A percentile compares a stretch with the other conserved stretches of the same genome.
phyloP scores from a whole-genome alignment of 2,329 filamentous ascomycete species.

The Fusarium palustre region DNA sequence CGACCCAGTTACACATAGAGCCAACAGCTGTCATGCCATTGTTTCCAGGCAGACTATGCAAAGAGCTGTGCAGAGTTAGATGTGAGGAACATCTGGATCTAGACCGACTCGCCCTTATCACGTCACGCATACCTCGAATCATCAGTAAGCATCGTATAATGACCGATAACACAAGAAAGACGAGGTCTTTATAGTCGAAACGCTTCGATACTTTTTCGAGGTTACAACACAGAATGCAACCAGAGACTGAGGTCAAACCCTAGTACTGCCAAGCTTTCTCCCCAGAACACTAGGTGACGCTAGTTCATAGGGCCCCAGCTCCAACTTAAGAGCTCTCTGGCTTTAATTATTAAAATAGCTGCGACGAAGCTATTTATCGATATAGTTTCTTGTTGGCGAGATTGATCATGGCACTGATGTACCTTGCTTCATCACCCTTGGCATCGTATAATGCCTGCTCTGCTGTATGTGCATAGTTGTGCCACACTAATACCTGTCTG shows the following conservation, averaged over 20 bases:
- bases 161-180: background rate
- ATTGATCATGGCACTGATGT: background rate
- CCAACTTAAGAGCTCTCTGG: constrained; percentile 22
- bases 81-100: constrained; percentile 16
- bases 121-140: background rate
- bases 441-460: constrained; percentile 6
- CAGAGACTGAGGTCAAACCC: constrained; percentile 20
- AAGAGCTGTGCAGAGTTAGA: constrained; percentile 14
- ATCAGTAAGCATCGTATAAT: background rate
- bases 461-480: background rate
- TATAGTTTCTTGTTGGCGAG: background rate
- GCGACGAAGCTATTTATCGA: constrained; percentile 1
- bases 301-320: constrained; percentile 25
- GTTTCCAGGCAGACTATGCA: background rate
- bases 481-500: constrained; percentile 2
- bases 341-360: constrained; percentile 17
- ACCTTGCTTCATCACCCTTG: background rate
- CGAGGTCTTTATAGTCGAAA: background rate
- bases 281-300: constrained; percentile 32
- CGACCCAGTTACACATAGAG: background rate
- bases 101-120: constrained; percentile 12
- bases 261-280: constrained; percentile 42
- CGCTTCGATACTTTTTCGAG: background rate
- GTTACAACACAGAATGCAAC: constrained; percentile 25
- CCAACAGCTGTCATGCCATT: constrained; percentile 4